Base-by-base conservation (phyloP, 768 basidiomycete species). In the Podaxis sp. region DNA sequence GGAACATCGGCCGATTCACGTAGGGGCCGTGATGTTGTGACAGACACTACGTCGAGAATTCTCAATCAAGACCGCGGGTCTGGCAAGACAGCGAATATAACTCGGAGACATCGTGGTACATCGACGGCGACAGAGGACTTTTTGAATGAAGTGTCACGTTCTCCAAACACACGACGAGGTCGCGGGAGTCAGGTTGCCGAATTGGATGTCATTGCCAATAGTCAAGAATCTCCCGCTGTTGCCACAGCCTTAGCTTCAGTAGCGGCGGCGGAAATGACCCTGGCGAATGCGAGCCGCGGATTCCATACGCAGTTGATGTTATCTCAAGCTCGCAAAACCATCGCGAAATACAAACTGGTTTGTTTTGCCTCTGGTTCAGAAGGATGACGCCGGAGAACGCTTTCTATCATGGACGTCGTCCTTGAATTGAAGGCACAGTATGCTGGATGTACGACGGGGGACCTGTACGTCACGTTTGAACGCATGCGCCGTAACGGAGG, bases 351-450 rank as follows among this genome's bases (percentile, higher is more conserved):
- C 55, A 57, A 63, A 57, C 22, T 46, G 24, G 54, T 12, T 30
- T 38, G 54, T 33, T 46, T 19, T 62, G 42, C 17, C 15, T 39
- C 42, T 26, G 46, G 28, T 19, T 24, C 28, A 72, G 74, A 67
- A 68, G 70, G 56, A 71, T 69, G 53, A 65, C 68, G 66, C 46
- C 26, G 12, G 42, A 72, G 69, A 36, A 74, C 65, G 52, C 74
- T 71, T 66, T 80, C 71, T 42, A 71, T 80, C 65, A 84, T 82
- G 82, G 82, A 82, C 68, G 68, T 81, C 61, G 71, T 83, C 64
- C 73, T 85, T 61, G 80, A 80, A 65, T 70, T 77, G 44, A 72
- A 71, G 66, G 72, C 56, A 28, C 62, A 76, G 40, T 72, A 70
- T 49, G 69, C 68, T 48, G 67, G 64, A 68, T 69, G 55, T 67